A percentile compares a stretch with the other conserved stretches of the same genome.
phyloP scores from a whole-genome alignment of 768 basidiomycete genomes.

The Suillus fuscotomentosus region DNA sequence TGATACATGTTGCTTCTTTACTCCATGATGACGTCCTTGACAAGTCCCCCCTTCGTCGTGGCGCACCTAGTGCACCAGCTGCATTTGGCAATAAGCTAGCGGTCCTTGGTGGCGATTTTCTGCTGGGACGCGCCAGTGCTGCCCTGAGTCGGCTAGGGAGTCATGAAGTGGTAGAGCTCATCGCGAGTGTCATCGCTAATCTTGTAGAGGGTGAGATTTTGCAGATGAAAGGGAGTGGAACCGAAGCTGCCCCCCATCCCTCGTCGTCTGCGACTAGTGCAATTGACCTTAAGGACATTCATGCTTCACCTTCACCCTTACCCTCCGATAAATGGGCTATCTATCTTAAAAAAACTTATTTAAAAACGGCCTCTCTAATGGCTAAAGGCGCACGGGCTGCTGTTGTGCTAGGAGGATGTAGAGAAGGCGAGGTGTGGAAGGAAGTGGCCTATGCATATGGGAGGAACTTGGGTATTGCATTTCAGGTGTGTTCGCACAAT shows the following conservation, averaged over 20 bases:
- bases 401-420: conserved; percentile 83
- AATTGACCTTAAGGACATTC: conserved; percentile 38
- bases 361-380: conserved; percentile 90
- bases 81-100: conserved; percentile 91
- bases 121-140: conserved; percentile 87
- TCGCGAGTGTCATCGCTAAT: conserved; percentile 90
- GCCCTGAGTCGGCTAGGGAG: conserved; percentile 86
- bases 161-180: conserved; percentile 88
- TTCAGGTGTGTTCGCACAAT: conserved; percentile 62
- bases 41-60: conserved; percentile 67
- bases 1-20: conserved; percentile 95
- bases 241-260: conserved; percentile 3
- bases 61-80: conserved; percentile 63
- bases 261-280: conserved; percentile 3
- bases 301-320: conserved; percentile 36
- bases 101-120: conserved; percentile 93
- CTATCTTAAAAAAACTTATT: conserved; percentile 90
- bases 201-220: conserved; percentile 96
- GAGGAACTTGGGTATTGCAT: conserved; percentile 89
- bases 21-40: conserved; percentile 92
- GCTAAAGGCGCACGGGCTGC: conserved; percentile 84
- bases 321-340: conserved; percentile 60
- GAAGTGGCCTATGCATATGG: conserved; percentile 92
- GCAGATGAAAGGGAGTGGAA: conserved; percentile 46
- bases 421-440: conserved; percentile 77